phyloP scores from a whole-genome alignment of 352 stramenopile species.

The Phytophthora tubulina region DNA sequence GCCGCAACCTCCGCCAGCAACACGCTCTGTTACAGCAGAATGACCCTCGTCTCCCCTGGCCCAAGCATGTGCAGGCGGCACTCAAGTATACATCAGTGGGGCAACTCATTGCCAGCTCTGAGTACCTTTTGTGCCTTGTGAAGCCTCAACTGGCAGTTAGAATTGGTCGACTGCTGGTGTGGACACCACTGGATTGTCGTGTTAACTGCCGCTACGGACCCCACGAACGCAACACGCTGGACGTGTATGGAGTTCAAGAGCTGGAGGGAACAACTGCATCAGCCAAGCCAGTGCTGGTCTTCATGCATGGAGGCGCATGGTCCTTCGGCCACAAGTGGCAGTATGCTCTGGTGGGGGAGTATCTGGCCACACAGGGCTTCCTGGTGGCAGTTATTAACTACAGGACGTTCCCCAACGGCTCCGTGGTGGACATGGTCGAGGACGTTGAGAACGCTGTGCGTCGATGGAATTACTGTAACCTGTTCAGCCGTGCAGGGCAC shows the following conservation, averaged over 20 bases:
- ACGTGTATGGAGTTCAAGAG: slow-evolving; percentile 64
- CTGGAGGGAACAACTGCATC: not conserved
- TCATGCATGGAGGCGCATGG: slow-evolving; percentile 92
- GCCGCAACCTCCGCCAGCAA: slow-evolving; percentile 32
- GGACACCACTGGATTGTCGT: slow-evolving; percentile 40
- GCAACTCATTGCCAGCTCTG: slow-evolving; percentile 60
- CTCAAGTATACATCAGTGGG: slow-evolving; percentile 59
- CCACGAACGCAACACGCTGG: slow-evolving; percentile 64
- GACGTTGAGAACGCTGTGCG: slow-evolving; percentile 84
- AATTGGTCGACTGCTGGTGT: slow-evolving; percentile 58
- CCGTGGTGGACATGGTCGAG: slow-evolving; percentile 89
- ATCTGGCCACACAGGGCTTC: slow-evolving; percentile 65
- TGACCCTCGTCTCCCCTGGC: slow-evolving; percentile 28
- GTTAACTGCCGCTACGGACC: slow-evolving; percentile 54
- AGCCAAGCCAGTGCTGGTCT: slow-evolving; percentile 86
- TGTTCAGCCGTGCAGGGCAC: not conserved
- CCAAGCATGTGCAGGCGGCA: slow-evolving; percentile 22
- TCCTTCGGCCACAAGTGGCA: slow-evolving; percentile 86
- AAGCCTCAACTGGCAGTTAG: slow-evolving; percentile 60
- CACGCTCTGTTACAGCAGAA: slow-evolving; percentile 35
- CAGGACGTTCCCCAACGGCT: slow-evolving; percentile 87
- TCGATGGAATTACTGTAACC: not conserved
- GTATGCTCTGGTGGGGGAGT: slow-evolving; percentile 73
- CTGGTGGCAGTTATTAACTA: slow-evolving; percentile 92
- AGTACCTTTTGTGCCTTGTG: slow-evolving; percentile 64